Evolutionary conservation across 768 basidiomycete species (phyloP).

Genomic region (Suillus ampliporus): DNA sequence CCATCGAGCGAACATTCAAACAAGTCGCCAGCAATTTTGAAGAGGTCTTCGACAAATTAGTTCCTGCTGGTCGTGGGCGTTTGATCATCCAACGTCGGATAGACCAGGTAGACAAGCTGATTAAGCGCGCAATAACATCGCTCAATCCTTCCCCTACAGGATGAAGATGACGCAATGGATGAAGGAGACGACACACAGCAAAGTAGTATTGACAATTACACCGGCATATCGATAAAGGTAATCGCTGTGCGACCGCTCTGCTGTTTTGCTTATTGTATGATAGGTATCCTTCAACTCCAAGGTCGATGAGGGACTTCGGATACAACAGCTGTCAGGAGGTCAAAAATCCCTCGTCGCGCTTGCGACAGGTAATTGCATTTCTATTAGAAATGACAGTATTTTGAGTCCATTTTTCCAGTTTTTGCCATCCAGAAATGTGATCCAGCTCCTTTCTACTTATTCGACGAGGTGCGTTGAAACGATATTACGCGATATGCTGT

Average conservation of each 20-base stretch:
- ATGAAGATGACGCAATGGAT: slow-evolving; percentile 71
- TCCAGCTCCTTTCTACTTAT: slow-evolving; percentile 99
- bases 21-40: slow-evolving; percentile 97
- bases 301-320: slow-evolving; percentile 93
- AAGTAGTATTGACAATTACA: slow-evolving; percentile 89
- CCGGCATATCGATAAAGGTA: slow-evolving; percentile 95
- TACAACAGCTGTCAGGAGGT: slow-evolving; percentile 96
- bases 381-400: neutral
- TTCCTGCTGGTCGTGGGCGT: slow-evolving; percentile 90
- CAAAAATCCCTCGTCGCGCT: slow-evolving; percentile 97
- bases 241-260: neutral
- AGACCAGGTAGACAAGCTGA: slow-evolving; percentile 62
- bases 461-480: slow-evolving; percentile 77
- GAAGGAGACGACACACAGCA: slow-evolving; percentile 77
- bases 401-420: slow-evolving; percentile 51
- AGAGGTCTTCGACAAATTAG: slow-evolving; percentile 95
- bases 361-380: slow-evolving; percentile 67
- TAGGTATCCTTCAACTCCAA: slow-evolving; percentile 99
- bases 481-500: neutral
- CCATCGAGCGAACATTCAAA: slow-evolving; percentile 97
- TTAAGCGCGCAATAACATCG: neutral
- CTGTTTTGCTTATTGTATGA: slow-evolving; percentile 4
- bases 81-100: slow-evolving; percentile 92
- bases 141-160: slow-evolving; percentile 46
- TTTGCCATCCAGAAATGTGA: slow-evolving; percentile 99